Evolutionary conservation across 257 asterid genomes (phyloP), one percentile per base, ranked within the genome.

Genomic region (Nyctanthes arbortristis): DNA sequence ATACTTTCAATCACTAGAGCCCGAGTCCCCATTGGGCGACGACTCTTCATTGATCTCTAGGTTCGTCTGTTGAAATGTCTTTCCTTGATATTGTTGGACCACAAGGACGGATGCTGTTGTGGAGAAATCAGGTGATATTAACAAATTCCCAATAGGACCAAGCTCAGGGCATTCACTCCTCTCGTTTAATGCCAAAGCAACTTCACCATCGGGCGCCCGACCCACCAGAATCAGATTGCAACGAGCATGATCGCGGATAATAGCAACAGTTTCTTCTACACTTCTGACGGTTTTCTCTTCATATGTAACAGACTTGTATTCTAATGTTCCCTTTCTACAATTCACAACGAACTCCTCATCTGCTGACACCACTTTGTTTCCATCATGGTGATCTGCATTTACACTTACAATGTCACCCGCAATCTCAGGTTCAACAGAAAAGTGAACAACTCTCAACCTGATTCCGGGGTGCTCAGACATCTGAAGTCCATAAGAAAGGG

Each of bases 401-500:
- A 85, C 0, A 0, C 20, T 36, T 27, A 83, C 77, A 28, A 31
- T 24, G 2, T 24, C 63, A 6, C 81, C 88, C 7, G 2, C 70
- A 27, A 73, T 72, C 45, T 65, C 58, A 0, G 85, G 73, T 57
- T 84, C 81, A 0, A 73, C 66, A 34, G 74, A 4, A 62, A 88
- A 82, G 14, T 73, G 83, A 11, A 88, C 76, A 4, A 75, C 79
- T 29, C 55, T 70, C 29, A 88, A 25, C 1, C 25, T 71, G 58
- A 83, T 69, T 4, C 87, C 89, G 0, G 91, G 91, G 63, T 83
- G 91, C 75, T 87, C n/a, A n/a, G n/a, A 87, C 86, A 87, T 87
- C 37, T 66, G 73, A 7, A 75, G 79, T 3, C 87, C 89, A 43
- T 85, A 85, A 0, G 89, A 75, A 1, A 87, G 73, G 6, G 94